Conservation (phyloP, 1,284 basidiomycete genomes). For the Leccinum griseonigrum region DNA sequence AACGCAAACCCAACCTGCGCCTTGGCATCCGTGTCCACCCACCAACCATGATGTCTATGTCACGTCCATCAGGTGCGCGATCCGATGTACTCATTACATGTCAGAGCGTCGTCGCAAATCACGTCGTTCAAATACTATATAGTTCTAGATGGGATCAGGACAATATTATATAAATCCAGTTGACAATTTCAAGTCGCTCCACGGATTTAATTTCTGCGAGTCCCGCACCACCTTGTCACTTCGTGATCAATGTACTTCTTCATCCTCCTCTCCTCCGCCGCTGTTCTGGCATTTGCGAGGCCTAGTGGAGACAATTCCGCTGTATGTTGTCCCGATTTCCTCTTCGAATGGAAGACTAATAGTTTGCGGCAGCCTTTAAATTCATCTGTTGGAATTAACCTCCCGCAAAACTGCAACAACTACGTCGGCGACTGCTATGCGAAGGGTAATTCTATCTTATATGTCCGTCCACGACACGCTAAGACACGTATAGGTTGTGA, state of each 20-base stretch:
- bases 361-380: not conserved
- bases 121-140: too few species aligned
- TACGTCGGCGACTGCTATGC: not conserved
- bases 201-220: not conserved
- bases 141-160: too few species aligned
- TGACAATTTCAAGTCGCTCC: not conserved
- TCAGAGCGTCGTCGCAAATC: too few species aligned
- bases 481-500: not conserved
- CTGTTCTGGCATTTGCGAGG: not conserved
- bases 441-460: not conserved
- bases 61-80: too few species aligned
- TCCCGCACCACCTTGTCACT: not conserved
- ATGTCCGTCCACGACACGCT: not conserved
- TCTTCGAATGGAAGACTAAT: not conserved
- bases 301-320: not conserved
- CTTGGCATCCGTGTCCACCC: too few species aligned
- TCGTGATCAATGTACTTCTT: not conserved
- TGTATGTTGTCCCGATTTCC: not conserved
- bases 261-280: not conserved
- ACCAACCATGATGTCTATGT: too few species aligned
- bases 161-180: not conserved
- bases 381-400: not conserved
- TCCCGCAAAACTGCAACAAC: not conserved
- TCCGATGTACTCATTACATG: too few species aligned
- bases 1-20: too few species aligned